A percentile compares a stretch with the other conserved stretches of the same genome.
These are phyloP conservation scores for Salix purpurea DNA, from an alignment of 345 rosid species.

Conservation along the genomic window DNA sequence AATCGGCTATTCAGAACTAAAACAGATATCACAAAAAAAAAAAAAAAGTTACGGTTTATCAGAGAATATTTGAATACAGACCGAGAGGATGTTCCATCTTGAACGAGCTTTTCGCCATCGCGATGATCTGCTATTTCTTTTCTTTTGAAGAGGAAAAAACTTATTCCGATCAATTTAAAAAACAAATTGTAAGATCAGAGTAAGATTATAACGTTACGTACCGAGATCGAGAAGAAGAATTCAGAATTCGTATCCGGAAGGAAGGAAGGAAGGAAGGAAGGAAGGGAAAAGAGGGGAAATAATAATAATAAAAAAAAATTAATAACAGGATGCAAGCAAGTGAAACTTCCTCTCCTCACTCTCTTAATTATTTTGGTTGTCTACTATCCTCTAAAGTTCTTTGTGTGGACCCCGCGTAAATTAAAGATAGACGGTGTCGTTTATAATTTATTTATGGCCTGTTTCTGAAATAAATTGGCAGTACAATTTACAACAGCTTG, in stretches of 20 bases:
- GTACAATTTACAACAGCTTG: background rate
- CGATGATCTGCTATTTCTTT: background rate
- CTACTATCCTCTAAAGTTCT: background rate
- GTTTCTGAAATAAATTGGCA: background rate
- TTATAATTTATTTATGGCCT: background rate
- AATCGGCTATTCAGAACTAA: background rate
- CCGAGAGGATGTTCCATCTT: slow-evolving; percentile 94
- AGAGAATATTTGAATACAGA: slow-evolving; percentile 24
- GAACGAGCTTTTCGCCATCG: slow-evolving; percentile 79
- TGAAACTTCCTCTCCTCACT: background rate
- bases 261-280: background rate
- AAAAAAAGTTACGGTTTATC: background rate
- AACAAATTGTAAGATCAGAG: background rate
- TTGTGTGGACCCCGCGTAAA: background rate
- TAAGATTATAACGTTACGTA: background rate
- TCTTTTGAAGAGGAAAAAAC: background rate
- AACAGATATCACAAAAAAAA: background rate
- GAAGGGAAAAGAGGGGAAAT: too few species aligned
- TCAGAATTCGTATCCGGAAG: background rate
- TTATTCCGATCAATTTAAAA: background rate
- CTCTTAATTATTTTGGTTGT: background rate
- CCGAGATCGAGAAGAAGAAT: background rate
- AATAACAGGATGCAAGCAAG: background rate
- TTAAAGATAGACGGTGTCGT: background rate
- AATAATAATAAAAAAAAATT: too few species aligned